These are phyloP conservation scores for Penicillium arizonense DNA, from an alignment of 495 filamentous ascomycete genomes.

Conservation along the genomic window DNA sequence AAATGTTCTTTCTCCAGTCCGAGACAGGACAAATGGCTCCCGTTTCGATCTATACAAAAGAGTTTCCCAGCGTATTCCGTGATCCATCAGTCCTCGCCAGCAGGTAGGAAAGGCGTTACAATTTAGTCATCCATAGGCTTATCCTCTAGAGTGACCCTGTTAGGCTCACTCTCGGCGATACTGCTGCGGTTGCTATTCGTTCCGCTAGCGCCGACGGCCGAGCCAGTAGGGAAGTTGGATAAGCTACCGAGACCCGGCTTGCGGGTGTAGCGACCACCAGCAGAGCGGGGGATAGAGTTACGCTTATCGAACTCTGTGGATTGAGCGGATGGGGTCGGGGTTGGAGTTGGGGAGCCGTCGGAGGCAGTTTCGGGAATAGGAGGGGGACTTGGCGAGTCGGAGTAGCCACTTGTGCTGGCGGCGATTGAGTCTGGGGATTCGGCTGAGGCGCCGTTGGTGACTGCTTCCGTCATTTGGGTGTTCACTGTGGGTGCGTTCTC, in stretches of 20 bases:
- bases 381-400: conserved; percentile 30
- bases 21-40: neutral
- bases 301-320: conserved; percentile 44
- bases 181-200: conserved; percentile 48
- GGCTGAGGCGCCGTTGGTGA: conserved; percentile 36
- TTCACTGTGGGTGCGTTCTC: conserved; percentile 30
- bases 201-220: conserved; percentile 27
- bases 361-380: conserved; percentile 31
- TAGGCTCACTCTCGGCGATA: conserved; percentile 43
- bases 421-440: conserved; percentile 33
- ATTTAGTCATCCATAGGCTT: conserved; percentile 78
- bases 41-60: conserved; percentile 12
- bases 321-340: conserved; percentile 32
- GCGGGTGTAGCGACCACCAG: conserved; percentile 28
- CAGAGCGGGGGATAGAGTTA: conserved; percentile 41
- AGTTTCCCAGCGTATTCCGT: neutral
- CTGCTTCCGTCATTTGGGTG: conserved; percentile 27
- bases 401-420: conserved; percentile 35
- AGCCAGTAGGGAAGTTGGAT: conserved; percentile 36
- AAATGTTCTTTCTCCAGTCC: neutral
- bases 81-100: neutral
- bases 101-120: neutral
- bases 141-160: conserved; percentile 78
- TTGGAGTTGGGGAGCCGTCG: conserved; percentile 40
- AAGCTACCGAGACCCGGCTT: conserved; percentile 44